Percentiles rank a stretch among this genome's conserved stretches.
These are phyloP conservation scores for Daldinia grandis DNA, from an alignment of 495 filamentous ascomycete species.

Conservation along the genomic window DNA sequence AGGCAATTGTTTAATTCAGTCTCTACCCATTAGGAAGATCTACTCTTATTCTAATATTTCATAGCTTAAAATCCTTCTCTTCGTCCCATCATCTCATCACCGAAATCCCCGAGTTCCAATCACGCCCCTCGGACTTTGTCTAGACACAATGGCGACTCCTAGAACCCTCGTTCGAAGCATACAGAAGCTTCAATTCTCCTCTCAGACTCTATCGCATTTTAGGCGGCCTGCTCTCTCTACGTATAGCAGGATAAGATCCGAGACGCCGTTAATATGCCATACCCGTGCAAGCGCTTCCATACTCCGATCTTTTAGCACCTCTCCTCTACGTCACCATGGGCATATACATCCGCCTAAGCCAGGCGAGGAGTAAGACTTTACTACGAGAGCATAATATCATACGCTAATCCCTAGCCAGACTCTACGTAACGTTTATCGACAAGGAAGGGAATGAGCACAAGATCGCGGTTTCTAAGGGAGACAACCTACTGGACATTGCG, in stretches of 20 bases:
- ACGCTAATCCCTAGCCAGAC: conserved; percentile 57
- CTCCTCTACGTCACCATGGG: conserved; percentile 69
- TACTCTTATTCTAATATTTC: background rate
- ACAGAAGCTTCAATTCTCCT: conserved; percentile 12
- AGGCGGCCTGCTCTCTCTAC: conserved; percentile 12
- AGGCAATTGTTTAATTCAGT: conserved; percentile 3
- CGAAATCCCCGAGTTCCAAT: conserved; percentile 25
- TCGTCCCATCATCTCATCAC: conserved; percentile 10
- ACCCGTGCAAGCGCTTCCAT: conserved; percentile 19
- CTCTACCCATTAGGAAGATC: background rate
- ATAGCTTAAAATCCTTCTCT: background rate
- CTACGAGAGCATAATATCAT: background rate
- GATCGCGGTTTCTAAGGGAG: conserved; percentile 81
- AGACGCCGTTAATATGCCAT: conserved; percentile 17
- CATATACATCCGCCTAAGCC: conserved; percentile 85
- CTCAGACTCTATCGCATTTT: conserved; percentile 15
- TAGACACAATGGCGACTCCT: conserved; percentile 30
- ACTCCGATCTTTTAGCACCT: conserved; percentile 71
- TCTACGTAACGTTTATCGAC: conserved; percentile 91
- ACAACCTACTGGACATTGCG: conserved; percentile 93
- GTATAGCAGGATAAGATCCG: conserved; percentile 19
- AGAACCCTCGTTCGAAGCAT: conserved; percentile 27
- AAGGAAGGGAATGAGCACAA: conserved; percentile 82
- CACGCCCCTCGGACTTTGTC: conserved; percentile 8
- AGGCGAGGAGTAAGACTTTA: conserved; percentile 89